A percentile compares a stretch with the other conserved stretches of the same genome.
phyloP scores from a whole-genome alignment of 306 rosid genomes.

The Cucurbita ficifolia region DNA sequence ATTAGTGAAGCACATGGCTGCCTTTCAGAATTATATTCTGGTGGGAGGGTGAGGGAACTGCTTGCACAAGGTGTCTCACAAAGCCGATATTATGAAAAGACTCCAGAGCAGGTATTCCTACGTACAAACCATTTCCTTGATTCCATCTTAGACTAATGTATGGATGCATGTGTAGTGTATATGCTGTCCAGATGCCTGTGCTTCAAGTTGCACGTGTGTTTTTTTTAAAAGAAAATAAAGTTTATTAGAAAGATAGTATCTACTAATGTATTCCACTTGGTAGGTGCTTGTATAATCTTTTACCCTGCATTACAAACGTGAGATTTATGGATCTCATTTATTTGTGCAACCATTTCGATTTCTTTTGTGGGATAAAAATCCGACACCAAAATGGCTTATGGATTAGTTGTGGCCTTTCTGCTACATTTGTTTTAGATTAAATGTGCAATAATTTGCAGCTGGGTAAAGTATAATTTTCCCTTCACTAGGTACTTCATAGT shows the following conservation, averaged over 20 bases:
- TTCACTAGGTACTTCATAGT: neutral
- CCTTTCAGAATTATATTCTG: constrained; percentile 85
- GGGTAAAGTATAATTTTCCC: neutral
- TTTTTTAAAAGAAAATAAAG: neutral
- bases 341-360: neutral
- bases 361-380: neutral
- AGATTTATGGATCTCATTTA: neutral
- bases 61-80: constrained; percentile 96
- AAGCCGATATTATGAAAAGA: constrained; percentile 89
- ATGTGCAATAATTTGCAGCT: neutral
- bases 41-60: constrained; percentile 93
- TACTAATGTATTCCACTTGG: no score
- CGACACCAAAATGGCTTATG: neutral
- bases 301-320: neutral
- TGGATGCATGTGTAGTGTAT: neutral
- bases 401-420: neutral
- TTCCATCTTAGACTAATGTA: neutral
- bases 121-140: neutral
- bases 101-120: constrained; percentile 82
- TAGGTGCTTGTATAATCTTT: neutral
- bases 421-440: neutral
- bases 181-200: neutral
- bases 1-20: constrained; percentile 80
- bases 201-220: neutral
- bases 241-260: neutral